A percentile compares a stretch with the other conserved stretches of the same genome.
Evolutionary conservation across 1,284 basidiomycete genomes (phyloP).

Genomic region (Coniferiporia sulphurascens): DNA sequence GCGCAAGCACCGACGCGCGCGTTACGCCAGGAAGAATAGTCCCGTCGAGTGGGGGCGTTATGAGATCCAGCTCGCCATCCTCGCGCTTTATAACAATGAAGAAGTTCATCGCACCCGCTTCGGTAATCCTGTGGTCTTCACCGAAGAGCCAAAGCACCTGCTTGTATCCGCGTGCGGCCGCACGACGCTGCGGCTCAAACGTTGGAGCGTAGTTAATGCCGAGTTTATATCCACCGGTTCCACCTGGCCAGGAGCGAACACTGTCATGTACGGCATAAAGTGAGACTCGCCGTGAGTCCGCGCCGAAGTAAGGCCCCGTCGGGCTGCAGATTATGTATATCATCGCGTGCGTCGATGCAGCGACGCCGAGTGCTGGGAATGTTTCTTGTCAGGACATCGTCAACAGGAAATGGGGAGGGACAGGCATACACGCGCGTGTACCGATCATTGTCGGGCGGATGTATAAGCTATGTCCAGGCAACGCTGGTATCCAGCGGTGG

Average conservation of each 20-base stretch:
- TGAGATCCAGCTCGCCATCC: slow-evolving; percentile 55
- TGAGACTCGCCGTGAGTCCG: slow-evolving; percentile 58
- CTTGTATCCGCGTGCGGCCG: slow-evolving; percentile 65
- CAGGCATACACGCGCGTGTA: slow-evolving; percentile 53
- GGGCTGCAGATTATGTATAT: slow-evolving; percentile 70
- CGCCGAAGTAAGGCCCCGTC: slow-evolving; percentile 68
- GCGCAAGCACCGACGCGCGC: slow-evolving; percentile 62
- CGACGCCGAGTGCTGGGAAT: slow-evolving; percentile 56
- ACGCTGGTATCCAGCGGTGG: slow-evolving; percentile 68
- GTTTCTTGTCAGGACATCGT: background rate
- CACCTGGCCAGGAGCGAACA: slow-evolving; percentile 83
- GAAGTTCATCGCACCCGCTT: slow-evolving; percentile 70
- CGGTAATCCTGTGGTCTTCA: slow-evolving; percentile 33
- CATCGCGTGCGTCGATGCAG: slow-evolving; percentile 62
- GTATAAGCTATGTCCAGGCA: slow-evolving; percentile 71
- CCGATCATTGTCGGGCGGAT: slow-evolving; percentile 82
- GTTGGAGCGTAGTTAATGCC: slow-evolving; percentile 67
- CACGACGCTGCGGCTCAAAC: slow-evolving; percentile 60
- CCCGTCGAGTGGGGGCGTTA: slow-evolving; percentile 75
- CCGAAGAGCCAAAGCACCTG: slow-evolving; percentile 57
- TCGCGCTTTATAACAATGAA: slow-evolving; percentile 50
- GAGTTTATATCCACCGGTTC: slow-evolving; percentile 64
- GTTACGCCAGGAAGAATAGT: slow-evolving; percentile 75
- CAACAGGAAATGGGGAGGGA: background rate
- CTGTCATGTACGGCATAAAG: slow-evolving; percentile 64